Conservation (phyloP, 2,329 filamentous ascomycete genomes). For the Zymoseptoria passerinii region DNA sequence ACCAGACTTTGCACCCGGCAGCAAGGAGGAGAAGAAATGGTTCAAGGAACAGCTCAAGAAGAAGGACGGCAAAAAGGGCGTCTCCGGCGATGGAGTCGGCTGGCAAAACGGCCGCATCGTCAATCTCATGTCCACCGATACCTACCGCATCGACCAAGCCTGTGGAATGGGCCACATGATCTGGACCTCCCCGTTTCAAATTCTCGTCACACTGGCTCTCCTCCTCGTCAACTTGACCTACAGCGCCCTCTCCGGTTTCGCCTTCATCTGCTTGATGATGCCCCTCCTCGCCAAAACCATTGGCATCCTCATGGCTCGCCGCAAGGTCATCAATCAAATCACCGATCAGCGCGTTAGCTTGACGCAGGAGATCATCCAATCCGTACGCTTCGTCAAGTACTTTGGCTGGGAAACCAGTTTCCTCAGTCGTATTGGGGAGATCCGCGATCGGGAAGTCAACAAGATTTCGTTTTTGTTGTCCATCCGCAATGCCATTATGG, state of each 20-base stretch:
- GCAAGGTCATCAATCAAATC: constrained; percentile 79
- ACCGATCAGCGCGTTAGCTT: constrained; percentile 87
- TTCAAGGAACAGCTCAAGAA: constrained; percentile 40
- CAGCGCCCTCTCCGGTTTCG: constrained; percentile 82
- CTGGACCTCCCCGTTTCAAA: constrained; percentile 76
- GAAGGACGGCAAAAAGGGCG: constrained; percentile 39
- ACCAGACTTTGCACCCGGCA: constrained; percentile 39
- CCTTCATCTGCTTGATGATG: constrained; percentile 66
- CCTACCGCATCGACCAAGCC: constrained; percentile 83
- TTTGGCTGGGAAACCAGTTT: constrained; percentile 94
- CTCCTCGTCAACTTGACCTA: constrained; percentile 83
- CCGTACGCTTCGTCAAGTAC: constrained; percentile 90
- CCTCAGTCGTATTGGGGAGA: constrained; percentile 62
- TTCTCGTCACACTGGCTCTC: constrained; percentile 69
- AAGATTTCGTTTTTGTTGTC: constrained; percentile 77
- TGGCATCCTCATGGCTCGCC: constrained; percentile 63
- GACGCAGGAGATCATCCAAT: constrained; percentile 84
- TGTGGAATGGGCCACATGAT: constrained; percentile 82
- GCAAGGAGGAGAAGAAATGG: constrained; percentile 44
- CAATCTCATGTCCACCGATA: constrained; percentile 92
- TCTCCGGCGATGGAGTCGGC: constrained; percentile 63
- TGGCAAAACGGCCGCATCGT: constrained; percentile 91
- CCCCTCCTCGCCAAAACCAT: constrained; percentile 72
- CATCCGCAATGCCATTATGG: constrained; percentile 77
- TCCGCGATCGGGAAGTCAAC: constrained; percentile 67